Evolutionary conservation across 2,329 filamentous ascomycete species (phyloP), one percentile per base, ranked within the genome.

Genomic region (Fusarium praegraminearum): DNA sequence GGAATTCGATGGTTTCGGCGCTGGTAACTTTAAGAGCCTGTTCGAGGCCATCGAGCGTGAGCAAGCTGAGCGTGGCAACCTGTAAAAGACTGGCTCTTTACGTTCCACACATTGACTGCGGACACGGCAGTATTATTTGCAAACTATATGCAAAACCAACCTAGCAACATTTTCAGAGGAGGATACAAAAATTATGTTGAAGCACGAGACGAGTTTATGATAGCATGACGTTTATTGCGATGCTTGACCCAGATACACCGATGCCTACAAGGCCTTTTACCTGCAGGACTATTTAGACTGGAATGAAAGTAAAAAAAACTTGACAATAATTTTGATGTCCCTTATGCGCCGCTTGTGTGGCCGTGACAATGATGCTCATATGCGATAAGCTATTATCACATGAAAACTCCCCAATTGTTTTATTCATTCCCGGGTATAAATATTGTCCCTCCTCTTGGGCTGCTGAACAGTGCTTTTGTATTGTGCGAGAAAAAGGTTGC

Each of bases 1-100:
- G 74, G 90, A 93, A 69, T 98, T 98, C 79, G 90, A 92, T 33
- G 95, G 95, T 0, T 98, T 98, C 74, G 94, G 95, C 6, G 95
- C 94, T 0, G 95, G 95, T 2, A 98, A 98, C 80, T 98, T 98
- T 83, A 97, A 94, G 88, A 94, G 91, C 65, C 76, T 98, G 74
- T 98, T 98, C 76, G 94, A 98, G 84, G 94, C 95, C 4, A 97
- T 98, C 78, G 95, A 98, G 86, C 85, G 94, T 52, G 94, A 98
- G 80, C 95, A 98, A 84, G 93, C 89, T 46, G 85, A 91, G 79
- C 85, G 94, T 58, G 94, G 95, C 2, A 98, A 97, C 77, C 78
- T 97, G 80, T 93, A 80, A 80, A 44, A 6, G 40, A 28, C 13
- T n/a, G 22, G 55, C 36, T 50, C 16, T 38, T 49, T 36, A 30